phyloP scores from a whole-genome alignment of 176 grass and related monocot genomes.

The Triticum timopheevii region DNA sequence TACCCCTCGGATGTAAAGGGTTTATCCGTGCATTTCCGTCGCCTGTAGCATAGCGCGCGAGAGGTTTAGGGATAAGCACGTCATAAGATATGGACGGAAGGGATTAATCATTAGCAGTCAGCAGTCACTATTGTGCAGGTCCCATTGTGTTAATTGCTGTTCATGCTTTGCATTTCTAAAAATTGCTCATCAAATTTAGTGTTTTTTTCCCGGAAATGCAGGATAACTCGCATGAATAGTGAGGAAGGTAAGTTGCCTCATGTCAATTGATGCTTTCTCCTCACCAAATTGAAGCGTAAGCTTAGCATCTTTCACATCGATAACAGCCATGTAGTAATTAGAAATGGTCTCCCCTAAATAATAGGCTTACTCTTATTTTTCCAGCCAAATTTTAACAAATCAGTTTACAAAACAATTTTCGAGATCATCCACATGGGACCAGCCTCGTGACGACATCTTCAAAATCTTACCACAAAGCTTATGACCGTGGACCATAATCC shows the following conservation, averaged over 20 bases:
- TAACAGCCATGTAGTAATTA: no score
- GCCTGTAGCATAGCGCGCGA: background rate
- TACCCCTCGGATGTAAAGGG: background rate
- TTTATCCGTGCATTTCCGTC: background rate
- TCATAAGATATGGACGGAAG: background rate
- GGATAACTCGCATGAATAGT: background rate
- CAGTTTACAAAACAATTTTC: no score
- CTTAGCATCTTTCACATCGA: background rate
- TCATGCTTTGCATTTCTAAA: background rate
- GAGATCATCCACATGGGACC: no score
- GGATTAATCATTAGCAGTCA: constrained; percentile 6
- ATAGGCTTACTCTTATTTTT: no score
- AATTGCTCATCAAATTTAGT: background rate
- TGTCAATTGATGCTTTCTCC: background rate
- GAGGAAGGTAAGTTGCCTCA: background rate
- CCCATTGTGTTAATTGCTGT: background rate
- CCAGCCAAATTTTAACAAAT: no score
- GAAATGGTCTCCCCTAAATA: no score
- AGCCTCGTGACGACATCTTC: no score
- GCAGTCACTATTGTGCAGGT: background rate
- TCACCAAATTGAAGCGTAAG: background rate
- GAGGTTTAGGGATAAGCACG: background rate
- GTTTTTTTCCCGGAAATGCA: background rate
- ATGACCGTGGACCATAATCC: no score
- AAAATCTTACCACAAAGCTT: no score